Percentiles rank a stretch among this genome's conserved stretches.
Evolutionary conservation across 2,329 filamentous ascomycete species (phyloP).

Genomic region (Trichoderma oligosporum): DNA sequence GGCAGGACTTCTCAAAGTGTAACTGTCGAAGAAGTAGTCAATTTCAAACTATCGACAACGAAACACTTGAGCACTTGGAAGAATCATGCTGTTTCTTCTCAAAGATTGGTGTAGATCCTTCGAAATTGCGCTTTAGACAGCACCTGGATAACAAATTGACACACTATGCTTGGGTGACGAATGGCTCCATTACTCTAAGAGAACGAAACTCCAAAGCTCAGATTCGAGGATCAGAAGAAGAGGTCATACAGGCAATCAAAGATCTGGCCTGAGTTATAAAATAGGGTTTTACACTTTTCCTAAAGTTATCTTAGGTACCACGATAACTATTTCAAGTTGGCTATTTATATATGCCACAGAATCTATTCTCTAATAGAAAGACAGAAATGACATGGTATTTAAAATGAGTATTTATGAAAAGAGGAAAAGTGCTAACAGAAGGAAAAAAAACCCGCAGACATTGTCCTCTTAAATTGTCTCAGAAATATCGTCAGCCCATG

Average conservation of each 20-base stretch:
- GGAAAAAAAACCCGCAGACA: too few species aligned
- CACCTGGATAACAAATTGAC: slow-evolving; percentile 66
- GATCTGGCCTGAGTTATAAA: too few species aligned
- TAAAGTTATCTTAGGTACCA: too few species aligned
- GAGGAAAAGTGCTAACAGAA: too few species aligned
- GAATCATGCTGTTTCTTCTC: slow-evolving; percentile 61
- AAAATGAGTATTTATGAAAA: too few species aligned
- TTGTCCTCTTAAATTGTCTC: too few species aligned
- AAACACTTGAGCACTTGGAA: slow-evolving; percentile 67
- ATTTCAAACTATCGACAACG: slow-evolving; percentile 61
- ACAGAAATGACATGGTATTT: too few species aligned
- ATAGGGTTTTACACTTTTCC: too few species aligned
- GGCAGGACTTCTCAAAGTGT: slow-evolving; percentile 57
- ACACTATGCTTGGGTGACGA: slow-evolving; percentile 69
- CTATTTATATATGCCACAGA: too few species aligned
- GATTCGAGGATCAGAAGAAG: slow-evolving; percentile 71
- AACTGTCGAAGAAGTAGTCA: slow-evolving; percentile 60
- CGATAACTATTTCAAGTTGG: too few species aligned
- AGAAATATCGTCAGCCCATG: too few species aligned
- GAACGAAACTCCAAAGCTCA: slow-evolving; percentile 83
- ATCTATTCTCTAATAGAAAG: too few species aligned
- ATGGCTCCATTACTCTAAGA: slow-evolving; percentile 74
- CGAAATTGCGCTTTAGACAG: slow-evolving; percentile 53
- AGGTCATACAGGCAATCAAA: slow-evolving; percentile 45
- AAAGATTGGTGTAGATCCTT: slow-evolving; percentile 58